These are phyloP conservation scores for Herpotrichia juniperi DNA, from an alignment of 2,329 filamentous ascomycete genomes.

Conservation along the genomic window DNA sequence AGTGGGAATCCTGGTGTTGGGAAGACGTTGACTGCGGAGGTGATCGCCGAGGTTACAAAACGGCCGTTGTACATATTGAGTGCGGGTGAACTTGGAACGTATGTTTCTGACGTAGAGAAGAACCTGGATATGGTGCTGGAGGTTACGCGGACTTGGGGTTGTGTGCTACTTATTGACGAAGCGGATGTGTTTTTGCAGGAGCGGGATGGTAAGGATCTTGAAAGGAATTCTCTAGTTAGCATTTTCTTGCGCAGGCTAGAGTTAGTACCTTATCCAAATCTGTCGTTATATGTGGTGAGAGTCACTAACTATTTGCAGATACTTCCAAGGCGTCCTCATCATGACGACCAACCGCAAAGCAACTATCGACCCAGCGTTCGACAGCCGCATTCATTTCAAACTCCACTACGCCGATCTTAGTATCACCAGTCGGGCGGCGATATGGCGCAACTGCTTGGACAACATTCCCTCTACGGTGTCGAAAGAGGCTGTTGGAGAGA, in stretches of 20 bases:
- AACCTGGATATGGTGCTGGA: slow-evolving; percentile 83
- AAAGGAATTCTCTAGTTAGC: slow-evolving; percentile 82
- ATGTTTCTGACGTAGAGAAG: slow-evolving; percentile 62
- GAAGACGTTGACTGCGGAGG: slow-evolving; percentile 83
- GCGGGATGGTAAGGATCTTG: slow-evolving; percentile 77
- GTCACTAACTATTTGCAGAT: neutral
- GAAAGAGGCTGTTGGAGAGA: slow-evolving; percentile 30
- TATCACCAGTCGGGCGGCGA: slow-evolving; percentile 37
- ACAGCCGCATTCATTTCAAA: slow-evolving; percentile 53
- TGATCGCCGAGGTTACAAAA: slow-evolving; percentile 79
- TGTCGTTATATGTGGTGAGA: no score
- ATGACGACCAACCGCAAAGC: slow-evolving; percentile 77
- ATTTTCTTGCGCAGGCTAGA: slow-evolving; percentile 85
- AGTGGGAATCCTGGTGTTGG: slow-evolving; percentile 84
- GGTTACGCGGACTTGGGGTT: slow-evolving; percentile 70
- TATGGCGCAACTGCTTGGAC: slow-evolving; percentile 47
- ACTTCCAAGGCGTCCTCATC: slow-evolving; percentile 88
- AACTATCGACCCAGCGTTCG: slow-evolving; percentile 53
- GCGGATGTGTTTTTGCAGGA: slow-evolving; percentile 57
- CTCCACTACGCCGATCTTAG: slow-evolving; percentile 51
- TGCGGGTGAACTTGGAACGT: slow-evolving; percentile 74
- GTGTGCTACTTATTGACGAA: slow-evolving; percentile 74
- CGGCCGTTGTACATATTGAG: slow-evolving; percentile 83
- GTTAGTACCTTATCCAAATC: slow-evolving; percentile 53
- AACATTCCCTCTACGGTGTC: slow-evolving; percentile 7